Evolutionary conservation across 352 stramenopile genomes (phyloP), one percentile per base, ranked within the genome.

Genomic region (Phytophthora idaei): DNA sequence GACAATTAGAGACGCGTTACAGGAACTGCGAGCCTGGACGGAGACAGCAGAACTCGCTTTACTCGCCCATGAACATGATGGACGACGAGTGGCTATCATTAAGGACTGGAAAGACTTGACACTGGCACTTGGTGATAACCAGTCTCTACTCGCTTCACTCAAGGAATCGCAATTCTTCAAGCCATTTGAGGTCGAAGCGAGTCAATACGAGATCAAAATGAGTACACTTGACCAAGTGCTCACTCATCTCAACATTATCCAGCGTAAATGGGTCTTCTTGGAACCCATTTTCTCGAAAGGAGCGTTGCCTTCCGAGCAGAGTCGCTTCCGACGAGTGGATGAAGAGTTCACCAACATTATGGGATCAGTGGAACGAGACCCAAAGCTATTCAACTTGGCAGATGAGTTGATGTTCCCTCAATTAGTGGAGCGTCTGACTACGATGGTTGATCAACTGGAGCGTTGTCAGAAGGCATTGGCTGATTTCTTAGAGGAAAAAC

Each of bases 111-210:
- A 98, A 51, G 93, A 98, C 41, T 73, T 98, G 17, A 96, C 94
- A n/a, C 79, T 98, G 5, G 92, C 94, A 17, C 68, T 99, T 2
- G 96, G 93, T 0, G 96, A 99, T 74, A 98, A 99, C 65, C 96
- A 99, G 69, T 97, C 85, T 14, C 77, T 99, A 11, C 69, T 99
- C 5, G 89, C 87, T 1, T 98, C 93, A 27, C 79, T 99, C 4
- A 98, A 98, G 52, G 95, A 98, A 61, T 98, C 92, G 17, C 92
- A 95, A 46, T 98, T 98, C 74, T 98, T 98, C 78, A 98, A 97
- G 48, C 80, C 92, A 4, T 99, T 99, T 65, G 91, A 96, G 58
- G 89, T 97, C 52, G 82, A 97, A 41, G 94, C 92, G 3, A 81
- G 73, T 39, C 82, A 94, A 39, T 98, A 98, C 69, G 92, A 99